phyloP scores from a whole-genome alignment of 306 rosid species.

The Alnus glutinosa region DNA sequence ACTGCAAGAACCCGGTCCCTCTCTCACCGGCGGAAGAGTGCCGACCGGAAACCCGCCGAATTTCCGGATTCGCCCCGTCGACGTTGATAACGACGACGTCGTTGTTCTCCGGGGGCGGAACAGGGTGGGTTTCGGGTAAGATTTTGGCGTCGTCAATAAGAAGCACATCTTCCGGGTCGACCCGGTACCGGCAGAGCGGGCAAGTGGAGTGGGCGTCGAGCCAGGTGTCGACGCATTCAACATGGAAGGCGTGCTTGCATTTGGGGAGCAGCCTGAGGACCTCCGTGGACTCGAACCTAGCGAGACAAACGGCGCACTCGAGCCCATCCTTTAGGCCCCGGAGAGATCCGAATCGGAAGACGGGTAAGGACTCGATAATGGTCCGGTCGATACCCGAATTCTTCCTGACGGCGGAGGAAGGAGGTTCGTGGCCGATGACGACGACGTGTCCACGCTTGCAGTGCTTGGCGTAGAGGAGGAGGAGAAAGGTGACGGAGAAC shows the following conservation, averaged over 20 bases:
- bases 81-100: slow-evolving; percentile 25
- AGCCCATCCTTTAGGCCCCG: slow-evolving; percentile 61
- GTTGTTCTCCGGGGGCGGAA: background rate
- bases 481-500: slow-evolving; percentile 63
- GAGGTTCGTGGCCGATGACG: slow-evolving; percentile 3
- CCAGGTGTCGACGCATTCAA: slow-evolving; percentile 98
- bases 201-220: slow-evolving; percentile 97
- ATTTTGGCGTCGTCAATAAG: slow-evolving; percentile 40
- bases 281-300: slow-evolving; percentile 57
- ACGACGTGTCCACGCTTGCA: slow-evolving; percentile 34
- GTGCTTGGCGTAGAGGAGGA: slow-evolving; percentile 82
- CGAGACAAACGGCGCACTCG: slow-evolving; percentile 85
- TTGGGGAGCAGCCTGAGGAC: slow-evolving; percentile 79
- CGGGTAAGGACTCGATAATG: slow-evolving; percentile 72
- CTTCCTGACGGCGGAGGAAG: slow-evolving; percentile 35
- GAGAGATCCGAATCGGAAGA: slow-evolving; percentile 71
- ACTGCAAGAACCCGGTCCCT: slow-evolving; percentile 13
- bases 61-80: slow-evolving; percentile 23
- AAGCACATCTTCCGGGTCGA: slow-evolving; percentile 86
- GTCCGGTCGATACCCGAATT: slow-evolving; percentile 81
- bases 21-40: slow-evolving; percentile 77
- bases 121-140: slow-evolving; percentile 5
- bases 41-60: slow-evolving; percentile 47
- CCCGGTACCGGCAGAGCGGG: slow-evolving; percentile 81
- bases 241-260: slow-evolving; percentile 92